Evolutionary conservation across 2,329 filamentous ascomycete species (phyloP).

Genomic region (Cladophialophora carrionii): DNA sequence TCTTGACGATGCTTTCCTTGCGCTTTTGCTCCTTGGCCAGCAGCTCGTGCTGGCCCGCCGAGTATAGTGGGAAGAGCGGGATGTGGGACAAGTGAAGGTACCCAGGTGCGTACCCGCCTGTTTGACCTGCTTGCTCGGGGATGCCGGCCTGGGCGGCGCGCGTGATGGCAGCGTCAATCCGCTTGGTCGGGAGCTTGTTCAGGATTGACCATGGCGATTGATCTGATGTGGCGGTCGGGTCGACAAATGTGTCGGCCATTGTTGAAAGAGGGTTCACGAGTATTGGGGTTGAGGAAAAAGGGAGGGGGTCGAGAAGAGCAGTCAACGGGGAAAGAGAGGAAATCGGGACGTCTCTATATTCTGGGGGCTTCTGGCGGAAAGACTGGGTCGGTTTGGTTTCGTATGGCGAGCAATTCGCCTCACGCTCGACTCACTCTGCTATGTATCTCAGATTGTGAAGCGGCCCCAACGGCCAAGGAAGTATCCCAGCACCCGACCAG

Average conservation of each 20-base stretch:
- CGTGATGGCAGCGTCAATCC: conserved; percentile 1
- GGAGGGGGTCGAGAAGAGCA: too few species aligned
- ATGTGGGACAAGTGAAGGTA: neutral
- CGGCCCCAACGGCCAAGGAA: too few species aligned
- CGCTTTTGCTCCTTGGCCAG: neutral
- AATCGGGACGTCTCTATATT: neutral
- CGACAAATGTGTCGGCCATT: conserved; percentile 3
- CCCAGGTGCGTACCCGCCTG: neutral
- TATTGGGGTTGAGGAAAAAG: neutral
- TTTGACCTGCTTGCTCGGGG: neutral
- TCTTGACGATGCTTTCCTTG: neutral
- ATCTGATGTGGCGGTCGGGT: neutral
- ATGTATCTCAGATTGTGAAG: neutral
- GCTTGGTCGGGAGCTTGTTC: conserved; percentile 7
- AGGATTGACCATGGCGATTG: neutral
- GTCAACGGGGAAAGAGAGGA: too few species aligned
- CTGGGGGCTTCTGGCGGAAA: neutral
- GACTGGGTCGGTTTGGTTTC: neutral
- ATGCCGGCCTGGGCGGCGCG: neutral
- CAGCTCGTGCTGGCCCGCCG: neutral
- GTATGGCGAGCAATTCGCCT: neutral
- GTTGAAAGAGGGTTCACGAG: neutral
- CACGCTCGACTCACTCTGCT: neutral
- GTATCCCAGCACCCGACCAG: neutral
- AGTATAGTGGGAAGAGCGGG: conserved; percentile 3